Percentiles rank a stretch among this genome's conserved stretches.
These are phyloP conservation scores for Tinospora cordifolia DNA, from an alignment of 164 flowering plant species.

Conservation along the genomic window DNA sequence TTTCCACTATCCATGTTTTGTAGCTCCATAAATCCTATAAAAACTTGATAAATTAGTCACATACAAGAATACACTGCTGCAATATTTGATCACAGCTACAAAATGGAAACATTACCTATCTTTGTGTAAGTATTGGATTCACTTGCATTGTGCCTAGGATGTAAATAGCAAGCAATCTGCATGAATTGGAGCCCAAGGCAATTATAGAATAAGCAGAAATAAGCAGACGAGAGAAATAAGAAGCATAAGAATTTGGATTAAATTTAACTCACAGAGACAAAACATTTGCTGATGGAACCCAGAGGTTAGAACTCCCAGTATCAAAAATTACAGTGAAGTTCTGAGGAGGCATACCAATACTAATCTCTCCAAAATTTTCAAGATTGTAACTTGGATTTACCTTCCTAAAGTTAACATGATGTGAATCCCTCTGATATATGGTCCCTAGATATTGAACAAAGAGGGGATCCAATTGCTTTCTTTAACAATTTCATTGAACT, in stretches of 20 bases:
- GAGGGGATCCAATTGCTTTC: slow-evolving; percentile 53
- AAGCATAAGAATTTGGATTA: not conserved
- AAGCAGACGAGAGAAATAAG: too few relatives aligned
- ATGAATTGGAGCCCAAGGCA: slow-evolving; percentile 3
- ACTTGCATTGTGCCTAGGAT: slow-evolving; percentile 48
- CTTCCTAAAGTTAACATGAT: too few relatives aligned
- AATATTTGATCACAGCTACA: not conserved
- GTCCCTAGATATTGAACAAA: too few relatives aligned
- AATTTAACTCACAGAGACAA: slow-evolving; percentile 44
- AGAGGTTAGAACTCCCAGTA: slow-evolving; percentile 63
- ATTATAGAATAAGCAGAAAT: too few relatives aligned
- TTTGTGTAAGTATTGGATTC: slow-evolving; percentile 47
- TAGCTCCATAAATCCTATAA: not conserved
- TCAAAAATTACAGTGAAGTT: slow-evolving; percentile 54
- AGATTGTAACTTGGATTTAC: too few relatives aligned
- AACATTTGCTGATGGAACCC: slow-evolving; percentile 72
- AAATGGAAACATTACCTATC: slow-evolving; percentile 33
- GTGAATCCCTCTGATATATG: too few relatives aligned
- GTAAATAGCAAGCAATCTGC: slow-evolving; percentile 77
- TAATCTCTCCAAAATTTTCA: slow-evolving; percentile 58
- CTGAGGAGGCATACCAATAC: slow-evolving; percentile 61
- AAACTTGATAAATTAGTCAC: not conserved
- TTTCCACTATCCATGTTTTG: too few relatives aligned
- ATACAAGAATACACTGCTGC: not conserved
- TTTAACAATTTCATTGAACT: too few relatives aligned